Percentiles rank a stretch among this genome's conserved stretches.
phyloP scores from a whole-genome alignment of 345 rosid species.

The Dipteronia sinensis region DNA sequence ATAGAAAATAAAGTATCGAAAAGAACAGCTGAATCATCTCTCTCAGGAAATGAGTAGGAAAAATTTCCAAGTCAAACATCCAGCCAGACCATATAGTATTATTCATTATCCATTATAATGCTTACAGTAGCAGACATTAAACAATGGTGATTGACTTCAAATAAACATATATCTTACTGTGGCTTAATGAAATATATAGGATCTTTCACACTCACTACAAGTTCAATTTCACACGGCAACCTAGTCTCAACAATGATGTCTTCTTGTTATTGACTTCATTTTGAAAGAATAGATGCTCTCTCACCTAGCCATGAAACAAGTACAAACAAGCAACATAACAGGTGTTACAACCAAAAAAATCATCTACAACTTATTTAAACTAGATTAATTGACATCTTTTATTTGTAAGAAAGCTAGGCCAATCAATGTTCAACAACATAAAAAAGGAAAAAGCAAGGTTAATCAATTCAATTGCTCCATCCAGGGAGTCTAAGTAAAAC shows the following conservation, averaged over 20 bases:
- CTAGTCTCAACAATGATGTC: background rate
- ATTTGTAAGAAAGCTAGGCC: background rate
- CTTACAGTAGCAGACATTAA: background rate
- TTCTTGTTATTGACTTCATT: background rate
- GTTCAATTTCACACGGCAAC: background rate
- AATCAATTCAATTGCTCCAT: background rate
- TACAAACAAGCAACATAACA: background rate
- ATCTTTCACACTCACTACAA: background rate
- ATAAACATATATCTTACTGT: background rate
- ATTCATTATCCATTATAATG: background rate
- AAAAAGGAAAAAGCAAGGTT: conserved; percentile 6
- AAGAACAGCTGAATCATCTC: background rate
- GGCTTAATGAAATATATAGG: background rate
- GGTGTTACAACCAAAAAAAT: background rate
- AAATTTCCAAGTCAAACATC: background rate
- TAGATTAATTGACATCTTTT: background rate
- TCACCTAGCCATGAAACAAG: background rate
- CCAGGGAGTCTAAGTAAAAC: background rate
- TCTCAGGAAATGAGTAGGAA: background rate
- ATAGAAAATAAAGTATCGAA: conserved; percentile 5
- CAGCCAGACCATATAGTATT: background rate
- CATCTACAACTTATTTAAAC: background rate
- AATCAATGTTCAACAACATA: background rate
- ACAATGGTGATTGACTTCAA: conserved; percentile 4
- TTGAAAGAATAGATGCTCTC: background rate